phyloP scores from a whole-genome alignment of 306 rosid genomes.

The Quercus gilva region DNA sequence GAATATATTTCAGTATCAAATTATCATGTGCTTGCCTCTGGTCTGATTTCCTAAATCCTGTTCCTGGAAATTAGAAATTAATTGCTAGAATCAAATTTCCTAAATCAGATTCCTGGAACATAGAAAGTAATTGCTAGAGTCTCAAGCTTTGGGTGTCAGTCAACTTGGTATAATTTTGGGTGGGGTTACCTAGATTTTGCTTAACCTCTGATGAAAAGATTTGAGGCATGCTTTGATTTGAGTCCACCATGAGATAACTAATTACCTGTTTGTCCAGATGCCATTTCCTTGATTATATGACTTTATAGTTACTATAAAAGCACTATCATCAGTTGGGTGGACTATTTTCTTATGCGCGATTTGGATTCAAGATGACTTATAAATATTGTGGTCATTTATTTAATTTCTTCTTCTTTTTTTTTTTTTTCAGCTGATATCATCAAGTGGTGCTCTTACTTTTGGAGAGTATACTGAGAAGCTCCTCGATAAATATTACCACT shows the following conservation, averaged over 20 bases:
- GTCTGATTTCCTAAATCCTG: neutral
- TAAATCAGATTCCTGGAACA: too few species aligned
- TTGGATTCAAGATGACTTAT: neutral
- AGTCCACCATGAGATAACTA: neutral
- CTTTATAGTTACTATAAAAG: neutral
- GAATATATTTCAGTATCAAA: neutral
- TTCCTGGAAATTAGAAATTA: neutral
- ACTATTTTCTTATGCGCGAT: neutral
- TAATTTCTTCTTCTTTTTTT: neutral
- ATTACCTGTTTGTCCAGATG: neutral
- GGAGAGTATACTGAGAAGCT: conserved; percentile 92
- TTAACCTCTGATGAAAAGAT: too few species aligned
- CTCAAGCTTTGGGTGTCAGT: neutral
- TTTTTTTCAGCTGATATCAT: conserved; percentile 60
- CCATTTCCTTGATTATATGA: neutral
- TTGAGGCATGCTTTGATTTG: conserved; percentile 3
- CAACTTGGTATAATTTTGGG: neutral
- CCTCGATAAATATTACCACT: conserved; percentile 80
- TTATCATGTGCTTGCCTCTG: neutral
- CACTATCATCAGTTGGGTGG: neutral
- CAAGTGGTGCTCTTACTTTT: conserved; percentile 63
- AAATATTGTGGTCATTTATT: conserved; percentile 4
- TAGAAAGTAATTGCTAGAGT: too few species aligned
- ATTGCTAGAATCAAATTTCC: neutral
- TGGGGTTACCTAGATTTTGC: too few species aligned